Conservation (phyloP, 1,284 basidiomycete genomes). For the Puccinia coronata region DNA sequence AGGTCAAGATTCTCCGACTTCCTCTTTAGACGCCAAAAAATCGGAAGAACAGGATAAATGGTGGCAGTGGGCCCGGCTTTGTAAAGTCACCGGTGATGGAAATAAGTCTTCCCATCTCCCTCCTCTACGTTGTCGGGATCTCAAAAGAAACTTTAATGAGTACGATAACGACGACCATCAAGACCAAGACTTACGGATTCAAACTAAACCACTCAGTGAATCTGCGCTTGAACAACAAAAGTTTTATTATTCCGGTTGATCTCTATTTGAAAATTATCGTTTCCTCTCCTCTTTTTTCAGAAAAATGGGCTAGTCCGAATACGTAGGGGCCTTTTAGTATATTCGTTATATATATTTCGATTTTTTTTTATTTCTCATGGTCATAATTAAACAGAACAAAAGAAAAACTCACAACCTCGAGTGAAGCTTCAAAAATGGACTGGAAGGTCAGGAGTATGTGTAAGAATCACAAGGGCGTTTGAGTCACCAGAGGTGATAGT, state of each 20-base stretch:
- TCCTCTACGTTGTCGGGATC: conserved; percentile 18
- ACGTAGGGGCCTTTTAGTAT: too few species aligned
- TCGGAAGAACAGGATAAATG: conserved; percentile 33
- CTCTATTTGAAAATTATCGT: not conserved
- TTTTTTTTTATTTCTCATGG: too few species aligned
- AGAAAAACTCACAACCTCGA: too few species aligned
- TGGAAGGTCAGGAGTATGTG: too few species aligned
- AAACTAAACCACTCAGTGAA: conserved; percentile 28
- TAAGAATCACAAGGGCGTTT: too few species aligned
- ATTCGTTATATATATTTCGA: too few species aligned
- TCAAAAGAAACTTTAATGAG: conserved; percentile 7
- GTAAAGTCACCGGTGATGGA: conserved; percentile 24
- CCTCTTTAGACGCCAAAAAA: not conserved
- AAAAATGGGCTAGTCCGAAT: not conserved
- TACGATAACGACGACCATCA: not conserved
- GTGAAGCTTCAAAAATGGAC: too few species aligned
- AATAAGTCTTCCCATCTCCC: conserved; percentile 20
- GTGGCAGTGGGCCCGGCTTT: conserved; percentile 29
- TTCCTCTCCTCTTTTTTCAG: not conserved
- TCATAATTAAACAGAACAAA: too few species aligned
- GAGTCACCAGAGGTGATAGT: too few species aligned
- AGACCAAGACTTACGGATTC: not conserved
- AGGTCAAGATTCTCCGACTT: not conserved
- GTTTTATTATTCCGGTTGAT: conserved; percentile 7
- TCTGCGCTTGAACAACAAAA: conserved; percentile 13